Evolutionary conservation across 1,139 yeast genomes (phyloP).

Genomic region (Candida sojae): DNA sequence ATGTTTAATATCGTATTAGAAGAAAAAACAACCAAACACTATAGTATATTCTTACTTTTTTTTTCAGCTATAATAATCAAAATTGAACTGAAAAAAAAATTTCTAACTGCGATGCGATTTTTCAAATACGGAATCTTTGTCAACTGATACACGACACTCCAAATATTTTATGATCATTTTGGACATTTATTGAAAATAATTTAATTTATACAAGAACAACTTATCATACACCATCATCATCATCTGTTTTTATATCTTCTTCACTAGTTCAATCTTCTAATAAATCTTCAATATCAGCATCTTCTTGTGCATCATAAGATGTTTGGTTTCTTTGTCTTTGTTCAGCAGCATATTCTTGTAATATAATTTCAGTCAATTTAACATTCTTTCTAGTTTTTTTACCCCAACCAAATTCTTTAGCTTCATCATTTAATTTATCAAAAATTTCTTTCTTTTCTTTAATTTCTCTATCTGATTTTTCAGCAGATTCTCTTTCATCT

Average conservation of each 20-base stretch:
- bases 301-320: constrained; percentile 59
- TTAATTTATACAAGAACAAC: neutral
- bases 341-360: constrained; percentile 47
- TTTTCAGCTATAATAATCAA: no score
- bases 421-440: constrained; percentile 38
- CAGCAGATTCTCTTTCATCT: constrained; percentile 47
- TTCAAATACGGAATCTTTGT: neutral
- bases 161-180: neutral
- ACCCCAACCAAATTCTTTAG: constrained; percentile 73
- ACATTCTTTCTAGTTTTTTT: constrained; percentile 64
- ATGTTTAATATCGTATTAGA: neutral
- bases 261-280: constrained; percentile 35
- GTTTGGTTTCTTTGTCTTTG: constrained; percentile 45
- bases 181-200: neutral
- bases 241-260: no score
- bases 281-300: constrained; percentile 65
- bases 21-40: neutral
- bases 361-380: constrained; percentile 52
- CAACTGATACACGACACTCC: neutral
- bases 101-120: constrained; percentile 1
- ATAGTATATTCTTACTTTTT: no score
- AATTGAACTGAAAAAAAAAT: neutral
- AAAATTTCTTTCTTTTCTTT: constrained; percentile 29
- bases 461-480: constrained; percentile 34
- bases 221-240: neutral